Base-by-base conservation (phyloP, 495 filamentous ascomycete species). In the Penicillium mononematosum region DNA sequence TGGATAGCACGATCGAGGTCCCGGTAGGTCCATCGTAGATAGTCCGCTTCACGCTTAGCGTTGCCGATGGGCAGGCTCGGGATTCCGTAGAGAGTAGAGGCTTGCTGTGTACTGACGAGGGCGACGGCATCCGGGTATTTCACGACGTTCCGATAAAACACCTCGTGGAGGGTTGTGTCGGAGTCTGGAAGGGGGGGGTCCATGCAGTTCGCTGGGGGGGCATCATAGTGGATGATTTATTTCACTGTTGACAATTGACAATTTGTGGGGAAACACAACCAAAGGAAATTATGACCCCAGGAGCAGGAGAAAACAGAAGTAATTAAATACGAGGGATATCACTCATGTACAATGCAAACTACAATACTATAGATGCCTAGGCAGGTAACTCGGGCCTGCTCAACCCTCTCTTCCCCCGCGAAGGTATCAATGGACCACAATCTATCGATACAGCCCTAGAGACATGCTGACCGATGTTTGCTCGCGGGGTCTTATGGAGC, bases 11-110 rank as follows among this genome's bases (percentile, higher is more conserved):
- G 36, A 19, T 50, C 51, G 41, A 66, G 56, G 12, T 42, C 48
- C 16, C 34, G 17, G 39, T 66, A 63, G 5, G 56, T 60, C 63
- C 63, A 66, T 56, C 60, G 53, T 29, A 63, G 50, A 50, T 58
- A 63, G 12, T 16, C 5, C 2, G 38, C 16, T 29, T 54, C 17
- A 19, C 16, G 16, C 7, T 32, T n/a, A 22, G 20, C 41, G 32
- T n/a, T 27, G 32, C 8, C 16, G 16, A 14, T 45, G 25, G 51
- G 16, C 9, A 20, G 9, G 45, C 48, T 53, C 9, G 19, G 34
- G 42, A 62, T 50, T 17, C n/a, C 52, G 45, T 59, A 59, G 9
- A 48, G 45, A 24, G 38, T 51, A 54, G 55, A 45, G 8, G 52
- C 19, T 34, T 65, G 59, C 5, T 65, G 62, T 20, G 62, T 56